Conservation (phyloP, 148 eudicot species). For the Persicaria maculosa region DNA sequence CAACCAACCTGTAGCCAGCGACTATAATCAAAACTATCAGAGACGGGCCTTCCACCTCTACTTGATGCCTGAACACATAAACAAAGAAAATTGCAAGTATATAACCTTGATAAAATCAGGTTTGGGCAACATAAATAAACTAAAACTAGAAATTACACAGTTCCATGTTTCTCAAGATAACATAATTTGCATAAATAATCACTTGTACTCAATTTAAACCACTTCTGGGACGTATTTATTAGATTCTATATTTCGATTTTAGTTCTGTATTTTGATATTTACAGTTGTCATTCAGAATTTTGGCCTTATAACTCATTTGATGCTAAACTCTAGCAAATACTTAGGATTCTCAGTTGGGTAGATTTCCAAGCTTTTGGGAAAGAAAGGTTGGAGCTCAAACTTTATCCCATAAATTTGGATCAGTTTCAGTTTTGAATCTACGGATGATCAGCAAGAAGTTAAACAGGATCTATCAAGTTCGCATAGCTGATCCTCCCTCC, state of each 20-base stretch:
- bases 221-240: background rate
- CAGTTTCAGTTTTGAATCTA: background rate
- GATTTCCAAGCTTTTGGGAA: background rate
- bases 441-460: background rate
- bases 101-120: background rate
- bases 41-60: conserved; percentile 67
- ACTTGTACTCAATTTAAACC: background rate
- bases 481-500: no score
- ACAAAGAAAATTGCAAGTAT: conserved; percentile 6
- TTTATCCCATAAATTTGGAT: background rate
- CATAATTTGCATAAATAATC: background rate
- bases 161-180: background rate
- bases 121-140: background rate
- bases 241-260: background rate
- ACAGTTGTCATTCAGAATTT: background rate
- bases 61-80: conserved; percentile 49
- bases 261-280: background rate
- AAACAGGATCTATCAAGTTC: background rate
- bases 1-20: conserved; percentile 85
- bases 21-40: conserved; percentile 70
- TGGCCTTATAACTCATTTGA: background rate
- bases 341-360: background rate
- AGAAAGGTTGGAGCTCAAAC: background rate
- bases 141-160: background rate
- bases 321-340: background rate